Evolutionary conservation across 2,329 filamentous ascomycete genomes (phyloP).

Genomic region (Cadophora sp.): DNA sequence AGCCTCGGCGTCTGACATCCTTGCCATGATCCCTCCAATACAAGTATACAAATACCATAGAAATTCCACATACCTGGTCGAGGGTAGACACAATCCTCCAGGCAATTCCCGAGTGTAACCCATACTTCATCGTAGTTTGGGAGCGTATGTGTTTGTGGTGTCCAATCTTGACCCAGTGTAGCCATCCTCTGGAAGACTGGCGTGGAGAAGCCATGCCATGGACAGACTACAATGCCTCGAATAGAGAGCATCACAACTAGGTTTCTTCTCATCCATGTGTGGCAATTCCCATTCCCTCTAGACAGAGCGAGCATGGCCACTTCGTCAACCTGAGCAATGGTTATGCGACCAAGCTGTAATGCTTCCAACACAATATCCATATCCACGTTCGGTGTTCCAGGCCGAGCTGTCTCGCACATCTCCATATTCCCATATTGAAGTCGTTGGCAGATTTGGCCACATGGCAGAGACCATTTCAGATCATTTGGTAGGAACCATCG

Average conservation of each 20-base stretch:
- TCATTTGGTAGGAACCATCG: conserved; percentile 4
- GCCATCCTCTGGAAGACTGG: not conserved
- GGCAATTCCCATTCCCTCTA: not conserved
- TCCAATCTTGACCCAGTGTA: not conserved
- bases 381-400: not conserved
- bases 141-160: not conserved
- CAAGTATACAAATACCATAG: not conserved
- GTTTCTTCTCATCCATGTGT: not conserved
- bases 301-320: too few relatives aligned
- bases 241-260: not conserved
- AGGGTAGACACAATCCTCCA: not conserved
- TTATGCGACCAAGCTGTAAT: too few relatives aligned
- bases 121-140: not conserved
- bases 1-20: conserved; percentile 9
- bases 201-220: too few relatives aligned
- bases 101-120: too few relatives aligned
- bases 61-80: conserved; percentile 2
- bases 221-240: not conserved
- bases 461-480: not conserved
- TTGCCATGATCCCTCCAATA: not conserved
- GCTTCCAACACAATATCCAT: too few relatives aligned
- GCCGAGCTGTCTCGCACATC: not conserved
- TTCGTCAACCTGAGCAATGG: too few relatives aligned
- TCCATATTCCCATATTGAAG: not conserved
- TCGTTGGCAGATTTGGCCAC: not conserved